Evolutionary conservation across 306 rosid genomes (phyloP).

Genomic region (Cucurbita moschata): DNA sequence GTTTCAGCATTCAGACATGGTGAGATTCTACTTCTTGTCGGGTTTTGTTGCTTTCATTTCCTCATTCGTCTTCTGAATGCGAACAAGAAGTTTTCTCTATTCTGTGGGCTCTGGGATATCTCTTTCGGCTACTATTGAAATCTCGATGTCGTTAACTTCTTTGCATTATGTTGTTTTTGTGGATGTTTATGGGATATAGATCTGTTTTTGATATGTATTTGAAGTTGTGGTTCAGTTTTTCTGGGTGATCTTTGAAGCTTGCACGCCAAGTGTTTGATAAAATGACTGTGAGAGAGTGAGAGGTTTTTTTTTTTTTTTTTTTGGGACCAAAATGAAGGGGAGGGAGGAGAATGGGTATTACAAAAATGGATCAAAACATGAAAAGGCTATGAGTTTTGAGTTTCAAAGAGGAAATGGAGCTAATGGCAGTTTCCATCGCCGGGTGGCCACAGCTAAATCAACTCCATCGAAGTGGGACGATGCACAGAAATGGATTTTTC

Average conservation of each 20-base stretch:
- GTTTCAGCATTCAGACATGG: constrained; percentile 4
- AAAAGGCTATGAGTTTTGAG: constrained; percentile 43
- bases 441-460: constrained; percentile 61
- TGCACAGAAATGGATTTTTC: constrained; percentile 94
- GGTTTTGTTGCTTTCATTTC: not conserved
- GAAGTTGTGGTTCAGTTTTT: not conserved
- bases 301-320: not conserved
- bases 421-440: constrained; percentile 34
- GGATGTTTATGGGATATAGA: not conserved
- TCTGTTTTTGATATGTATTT: not conserved
- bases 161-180: not conserved
- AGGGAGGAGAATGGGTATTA: constrained; percentile 62
- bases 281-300: not conserved
- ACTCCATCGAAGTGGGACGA: constrained; percentile 97
- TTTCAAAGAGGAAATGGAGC: constrained; percentile 54
- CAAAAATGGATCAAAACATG: constrained; percentile 37
- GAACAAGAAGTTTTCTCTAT: not conserved
- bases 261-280: not conserved
- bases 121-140: not conserved
- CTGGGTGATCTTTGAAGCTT: not conserved
- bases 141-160: not conserved
- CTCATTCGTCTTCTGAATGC: not conserved
- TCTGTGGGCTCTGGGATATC: not conserved
- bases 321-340: constrained; percentile 43
- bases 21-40: constrained; percentile 5